Base-by-base conservation (phyloP, 371 early-diverging fungal species). In the Syncephalastrum racemosum region DNA sequence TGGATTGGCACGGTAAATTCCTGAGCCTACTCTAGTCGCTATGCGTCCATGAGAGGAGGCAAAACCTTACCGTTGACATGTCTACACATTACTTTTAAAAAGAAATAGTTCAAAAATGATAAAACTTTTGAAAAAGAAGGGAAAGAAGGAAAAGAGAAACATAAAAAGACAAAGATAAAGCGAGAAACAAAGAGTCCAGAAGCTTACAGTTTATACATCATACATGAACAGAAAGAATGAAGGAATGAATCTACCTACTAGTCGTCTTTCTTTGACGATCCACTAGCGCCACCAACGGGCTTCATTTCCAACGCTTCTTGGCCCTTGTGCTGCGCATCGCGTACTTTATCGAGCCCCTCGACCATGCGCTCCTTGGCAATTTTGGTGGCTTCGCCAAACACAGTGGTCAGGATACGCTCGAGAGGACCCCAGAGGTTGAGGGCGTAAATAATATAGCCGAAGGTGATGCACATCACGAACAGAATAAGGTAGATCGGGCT, bases 401-500 rank as follows among this genome's bases (percentile, higher is more conserved):
- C 70, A 1, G 72, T 60, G 6, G 72, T 58, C 1, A 68, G 68
- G 4, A 84, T 77, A 1, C 81, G 76, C 53, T 83, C 73, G 5
- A 82, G 73, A 4, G 90, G 87, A 3, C 89, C 85, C 82, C 84
- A 77, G 51, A 91, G 63, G 4, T 88, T 83, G 49, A 91, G 69
- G 25, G 76, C 75, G 59, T 84, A 85, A 44, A 91, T 66, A 3
- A 85, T 76, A 39, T 77, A 78, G 27, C 82, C 88, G 19, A 83
- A 58, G 53, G 85, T 63, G 10, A 74, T 56, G 15, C 63, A 60
- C 18, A 77, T 16, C 0, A 84, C 70, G 22, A 77, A 68, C 13
- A 91, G 62, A 25, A 88, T 60, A 50, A 95, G 62, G 53, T 91
- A 93, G 18, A 95, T 22, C 10, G 97, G 97, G 60, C 85, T 94